These are phyloP conservation scores for Friedmanniomyces endolithicus DNA, from an alignment of 495 filamentous ascomycete genomes.

Conservation along the genomic window DNA sequence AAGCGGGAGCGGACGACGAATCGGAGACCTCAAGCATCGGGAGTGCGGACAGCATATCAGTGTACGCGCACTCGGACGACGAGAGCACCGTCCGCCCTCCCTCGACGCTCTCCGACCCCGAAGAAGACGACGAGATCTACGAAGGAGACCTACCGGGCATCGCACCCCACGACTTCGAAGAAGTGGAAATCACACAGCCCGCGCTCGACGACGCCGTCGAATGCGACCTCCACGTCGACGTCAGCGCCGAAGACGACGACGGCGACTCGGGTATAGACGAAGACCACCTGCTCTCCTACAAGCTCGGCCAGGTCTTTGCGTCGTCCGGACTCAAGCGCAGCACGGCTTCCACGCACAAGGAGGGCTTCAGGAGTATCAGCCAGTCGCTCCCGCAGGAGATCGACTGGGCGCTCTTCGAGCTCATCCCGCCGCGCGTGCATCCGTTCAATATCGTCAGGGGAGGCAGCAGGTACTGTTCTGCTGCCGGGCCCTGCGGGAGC, in stretches of 20 bases:
- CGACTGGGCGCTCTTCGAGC: slow-evolving; percentile 87
- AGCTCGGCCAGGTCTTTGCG: slow-evolving; percentile 71
- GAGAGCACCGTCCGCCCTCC: slow-evolving; percentile 19
- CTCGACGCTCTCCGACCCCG: slow-evolving; percentile 7
- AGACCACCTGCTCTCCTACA: slow-evolving; percentile 63
- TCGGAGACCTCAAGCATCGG: slow-evolving; percentile 18
- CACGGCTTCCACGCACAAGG: slow-evolving; percentile 31
- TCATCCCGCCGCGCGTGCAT: slow-evolving; percentile 58
- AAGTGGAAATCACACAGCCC: slow-evolving; percentile 39
- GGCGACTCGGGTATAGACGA: slow-evolving; percentile 57
- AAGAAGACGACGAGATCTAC: slow-evolving; percentile 2
- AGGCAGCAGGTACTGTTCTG: slow-evolving; percentile 23
- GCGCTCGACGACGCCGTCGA: slow-evolving; percentile 44
- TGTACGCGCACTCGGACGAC: slow-evolving; percentile 12
- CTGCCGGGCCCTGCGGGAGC: slow-evolving; percentile 5
- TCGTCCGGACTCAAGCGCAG: slow-evolving; percentile 76
- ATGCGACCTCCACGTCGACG: slow-evolving; percentile 64
- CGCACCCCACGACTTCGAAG: slow-evolving; percentile 22
- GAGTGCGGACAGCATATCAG: slow-evolving; percentile 8
- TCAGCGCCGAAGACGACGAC: slow-evolving; percentile 53
- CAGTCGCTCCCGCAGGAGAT: slow-evolving; percentile 64
- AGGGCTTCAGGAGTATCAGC: slow-evolving; percentile 27
- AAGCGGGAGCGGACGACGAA: slow-evolving; percentile 21
- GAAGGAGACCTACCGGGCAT: slow-evolving; percentile 22
- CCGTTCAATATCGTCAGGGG: slow-evolving; percentile 50